These are phyloP conservation scores for Cokeromyces recurvatus DNA, from an alignment of 371 early-diverging fungal genomes.

Conservation along the genomic window DNA sequence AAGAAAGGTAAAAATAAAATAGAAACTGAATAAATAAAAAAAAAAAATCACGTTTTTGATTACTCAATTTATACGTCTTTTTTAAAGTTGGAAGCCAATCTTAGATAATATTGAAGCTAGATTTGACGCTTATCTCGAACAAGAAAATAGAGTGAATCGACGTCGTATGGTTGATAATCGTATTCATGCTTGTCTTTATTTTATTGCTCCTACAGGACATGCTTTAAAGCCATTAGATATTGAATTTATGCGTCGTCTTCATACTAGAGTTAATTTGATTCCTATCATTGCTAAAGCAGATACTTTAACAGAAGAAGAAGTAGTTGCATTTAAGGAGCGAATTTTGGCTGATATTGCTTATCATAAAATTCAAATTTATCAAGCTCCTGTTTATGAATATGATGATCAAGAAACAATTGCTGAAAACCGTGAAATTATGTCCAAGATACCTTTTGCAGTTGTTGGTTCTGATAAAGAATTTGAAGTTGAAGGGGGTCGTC, in stretches of 20 bases:
- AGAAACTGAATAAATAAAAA: no score
- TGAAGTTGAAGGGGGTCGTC: conserved; percentile 75
- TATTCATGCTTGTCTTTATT: conserved; percentile 97
- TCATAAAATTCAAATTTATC: conserved; percentile 93
- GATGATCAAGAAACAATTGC: conserved; percentile 93
- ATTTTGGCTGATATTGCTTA: conserved; percentile 90
- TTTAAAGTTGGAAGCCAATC: conserved; percentile 88
- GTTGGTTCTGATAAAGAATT: conserved; percentile 93
- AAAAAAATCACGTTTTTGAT: no score
- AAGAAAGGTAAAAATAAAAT: conserved; percentile 72
- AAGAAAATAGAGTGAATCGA: conserved; percentile 88
- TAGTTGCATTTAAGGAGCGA: conserved; percentile 87
- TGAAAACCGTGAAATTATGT: conserved; percentile 93
- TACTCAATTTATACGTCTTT: not conserved
- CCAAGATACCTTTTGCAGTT: conserved; percentile 95
- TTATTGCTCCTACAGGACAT: conserved; percentile 95
- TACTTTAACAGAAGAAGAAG: conserved; percentile 94
- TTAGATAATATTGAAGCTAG: conserved; percentile 93
- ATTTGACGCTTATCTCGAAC: conserved; percentile 92
- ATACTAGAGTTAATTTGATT: conserved; percentile 93
- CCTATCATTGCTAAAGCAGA: conserved; percentile 99
- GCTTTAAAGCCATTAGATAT: conserved; percentile 91
- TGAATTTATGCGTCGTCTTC: conserved; percentile 93
- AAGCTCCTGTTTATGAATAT: conserved; percentile 85
- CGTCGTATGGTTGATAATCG: conserved; percentile 87